A percentile compares a stretch with the other conserved stretches of the same genome.
Evolutionary conservation across 176 grass and related monocot species (phyloP).

Genomic region (Tillandsia leiboldiana): DNA sequence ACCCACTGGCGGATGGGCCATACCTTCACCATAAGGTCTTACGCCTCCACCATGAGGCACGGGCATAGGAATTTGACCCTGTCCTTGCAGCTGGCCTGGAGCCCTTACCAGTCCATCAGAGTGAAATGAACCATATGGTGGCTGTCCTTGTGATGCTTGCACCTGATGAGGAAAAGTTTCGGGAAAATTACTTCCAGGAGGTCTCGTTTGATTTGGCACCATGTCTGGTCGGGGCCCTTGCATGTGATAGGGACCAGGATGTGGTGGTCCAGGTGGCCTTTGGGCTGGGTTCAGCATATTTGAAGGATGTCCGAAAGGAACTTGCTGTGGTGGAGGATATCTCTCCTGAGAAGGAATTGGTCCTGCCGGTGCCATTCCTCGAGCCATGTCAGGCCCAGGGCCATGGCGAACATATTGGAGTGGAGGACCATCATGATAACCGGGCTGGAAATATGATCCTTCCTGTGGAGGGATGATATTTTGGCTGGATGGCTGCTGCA

Average conservation of each 20-base stretch:
- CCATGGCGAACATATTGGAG: constrained; percentile 3
- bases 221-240: constrained; percentile 5
- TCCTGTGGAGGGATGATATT: constrained; percentile 3
- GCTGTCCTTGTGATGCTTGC: constrained; percentile 15
- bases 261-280: constrained; percentile 28
- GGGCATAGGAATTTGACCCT: constrained; percentile 5
- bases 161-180: constrained; percentile 22
- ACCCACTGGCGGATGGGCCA: constrained; percentile 31
- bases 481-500: constrained; percentile 26
- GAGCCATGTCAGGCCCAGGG: constrained; percentile 15
- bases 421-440: constrained; percentile 6
- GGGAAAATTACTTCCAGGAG: constrained; percentile 25
- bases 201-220: constrained; percentile 36
- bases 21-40: constrained; percentile 30
- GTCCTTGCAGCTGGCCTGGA: constrained; percentile 21
- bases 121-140: constrained; percentile 29
- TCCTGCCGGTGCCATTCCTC: constrained; percentile 18
- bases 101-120: constrained; percentile 28
- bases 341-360: constrained; percentile 2
- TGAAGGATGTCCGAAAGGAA: constrained; percentile 11
- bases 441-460: constrained; percentile 9
- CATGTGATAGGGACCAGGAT: constrained; percentile 21
- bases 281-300: constrained; percentile 4
- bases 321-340: constrained; percentile 11
- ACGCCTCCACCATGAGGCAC: constrained; percentile 19